Conservation (phyloP, 106 monocot genomes). For the Dendrobium nobile region DNA sequence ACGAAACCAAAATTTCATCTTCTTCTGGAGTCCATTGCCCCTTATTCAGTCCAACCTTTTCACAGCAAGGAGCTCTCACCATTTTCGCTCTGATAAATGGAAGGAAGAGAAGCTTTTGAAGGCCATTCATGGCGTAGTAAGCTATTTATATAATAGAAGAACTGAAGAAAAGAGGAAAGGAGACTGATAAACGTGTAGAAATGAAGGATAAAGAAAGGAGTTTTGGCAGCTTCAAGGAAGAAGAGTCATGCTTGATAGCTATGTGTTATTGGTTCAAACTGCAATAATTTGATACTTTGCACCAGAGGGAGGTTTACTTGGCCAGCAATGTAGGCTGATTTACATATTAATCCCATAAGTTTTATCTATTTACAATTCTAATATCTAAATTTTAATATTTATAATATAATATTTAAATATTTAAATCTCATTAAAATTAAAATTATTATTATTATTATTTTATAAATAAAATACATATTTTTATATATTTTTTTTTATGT, state of each 20-base stretch:
- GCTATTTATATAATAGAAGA: background rate
- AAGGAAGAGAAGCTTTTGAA: background rate
- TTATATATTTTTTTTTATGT: too few species aligned
- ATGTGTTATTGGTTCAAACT: too few species aligned
- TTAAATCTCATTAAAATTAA: too few species aligned
- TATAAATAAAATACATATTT: too few species aligned
- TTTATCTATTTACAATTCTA: too few species aligned
- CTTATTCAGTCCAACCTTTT: slow-evolving; percentile 41
- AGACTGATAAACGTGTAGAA: background rate
- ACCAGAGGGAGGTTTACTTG: too few species aligned
- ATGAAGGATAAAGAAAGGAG: background rate
- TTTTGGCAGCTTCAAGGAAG: background rate
- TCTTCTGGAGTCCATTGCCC: slow-evolving; percentile 41
- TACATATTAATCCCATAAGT: too few species aligned
- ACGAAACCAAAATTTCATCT: slow-evolving; percentile 27
- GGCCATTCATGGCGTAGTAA: background rate
- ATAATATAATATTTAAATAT: too few species aligned
- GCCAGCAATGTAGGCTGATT: too few species aligned
- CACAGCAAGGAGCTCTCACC: slow-evolving; percentile 49
- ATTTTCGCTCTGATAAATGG: background rate
- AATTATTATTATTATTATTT: too few species aligned
- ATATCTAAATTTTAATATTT: too few species aligned
- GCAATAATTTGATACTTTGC: too few species aligned
- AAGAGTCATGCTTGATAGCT: background rate
- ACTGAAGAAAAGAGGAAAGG: background rate